Evolutionary conservation across 2,329 filamentous ascomycete species (phyloP).

Genomic region (Sporothrix inflata): DNA sequence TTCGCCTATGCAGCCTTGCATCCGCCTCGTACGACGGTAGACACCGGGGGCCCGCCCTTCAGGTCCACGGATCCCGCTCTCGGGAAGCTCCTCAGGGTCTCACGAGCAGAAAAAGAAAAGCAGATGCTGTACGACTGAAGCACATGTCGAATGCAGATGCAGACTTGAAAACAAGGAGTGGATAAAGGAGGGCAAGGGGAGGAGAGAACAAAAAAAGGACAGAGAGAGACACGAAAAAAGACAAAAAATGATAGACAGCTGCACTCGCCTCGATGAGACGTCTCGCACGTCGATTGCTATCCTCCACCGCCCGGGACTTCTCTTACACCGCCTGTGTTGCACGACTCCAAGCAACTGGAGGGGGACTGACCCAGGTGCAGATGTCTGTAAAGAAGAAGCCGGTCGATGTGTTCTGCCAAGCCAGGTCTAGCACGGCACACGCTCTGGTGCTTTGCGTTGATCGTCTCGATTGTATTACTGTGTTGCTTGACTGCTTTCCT

Average conservation of each 20-base stretch:
- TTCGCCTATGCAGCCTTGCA: conserved; percentile 21
- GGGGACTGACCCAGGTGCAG: not conserved
- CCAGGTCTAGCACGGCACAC: not conserved
- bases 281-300: not conserved
- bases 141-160: not conserved
- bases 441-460: not conserved
- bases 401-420: not conserved
- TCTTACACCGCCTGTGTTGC: not conserved
- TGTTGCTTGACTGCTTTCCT: too few relatives aligned
- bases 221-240: not conserved
- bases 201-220: not conserved
- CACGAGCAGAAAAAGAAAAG: not conserved
- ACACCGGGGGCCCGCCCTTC: conserved; percentile 3
- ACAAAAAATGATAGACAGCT: not conserved
- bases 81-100: not conserved
- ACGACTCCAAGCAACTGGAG: not conserved
- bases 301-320: not conserved
- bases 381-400: not conserved
- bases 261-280: not conserved
- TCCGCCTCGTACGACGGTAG: conserved; percentile 13
- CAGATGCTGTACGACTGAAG: conserved; percentile 7
- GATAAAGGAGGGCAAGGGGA: not conserved
- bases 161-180: not conserved
- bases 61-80: not conserved
- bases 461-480: too few relatives aligned